Conservation (phyloP, 75 land plant species). For the Cunninghamia lanceolata region DNA sequence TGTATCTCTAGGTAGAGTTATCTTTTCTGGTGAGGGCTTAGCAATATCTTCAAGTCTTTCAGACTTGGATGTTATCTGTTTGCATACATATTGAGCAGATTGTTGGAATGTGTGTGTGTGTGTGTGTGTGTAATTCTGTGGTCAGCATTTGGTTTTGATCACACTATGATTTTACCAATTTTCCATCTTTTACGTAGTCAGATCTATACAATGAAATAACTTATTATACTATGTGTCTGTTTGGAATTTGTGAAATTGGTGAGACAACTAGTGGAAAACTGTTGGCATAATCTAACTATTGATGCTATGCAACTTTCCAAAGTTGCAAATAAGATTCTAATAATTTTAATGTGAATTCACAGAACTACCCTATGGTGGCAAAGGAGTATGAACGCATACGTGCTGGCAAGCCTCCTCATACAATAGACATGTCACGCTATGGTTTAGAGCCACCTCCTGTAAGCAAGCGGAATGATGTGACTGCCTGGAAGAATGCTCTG, state of each 20-base stretch:
- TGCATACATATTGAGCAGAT: not conserved
- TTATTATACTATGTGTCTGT: not conserved
- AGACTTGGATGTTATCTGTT: not conserved
- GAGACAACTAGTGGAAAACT: not conserved
- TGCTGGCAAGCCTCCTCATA: slow-evolving; percentile 80
- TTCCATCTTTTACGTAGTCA: not conserved
- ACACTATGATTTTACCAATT: not conserved
- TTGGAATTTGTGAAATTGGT: not conserved
- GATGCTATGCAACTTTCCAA: not conserved
- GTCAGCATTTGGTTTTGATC: not conserved
- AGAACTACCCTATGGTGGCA: slow-evolving; percentile 88
- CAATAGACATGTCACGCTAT: slow-evolving; percentile 74
- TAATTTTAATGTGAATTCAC: slow-evolving; percentile 1
- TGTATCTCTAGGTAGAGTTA: not conserved
- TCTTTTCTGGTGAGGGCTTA: not conserved
- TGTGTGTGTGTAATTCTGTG: not conserved
- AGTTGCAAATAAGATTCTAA: slow-evolving; percentile 7
- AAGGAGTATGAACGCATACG: slow-evolving; percentile 88
- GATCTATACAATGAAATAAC: not conserved
- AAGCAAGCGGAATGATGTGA: slow-evolving; percentile 70
- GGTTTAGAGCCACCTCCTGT: slow-evolving; percentile 69
- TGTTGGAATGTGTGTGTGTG: not conserved
- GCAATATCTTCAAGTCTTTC: not conserved
- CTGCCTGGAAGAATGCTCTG: slow-evolving; percentile 79
- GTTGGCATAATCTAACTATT: not conserved